Evolutionary conservation across 306 rosid species (phyloP).

Genomic region (Lupinus albus): DNA sequence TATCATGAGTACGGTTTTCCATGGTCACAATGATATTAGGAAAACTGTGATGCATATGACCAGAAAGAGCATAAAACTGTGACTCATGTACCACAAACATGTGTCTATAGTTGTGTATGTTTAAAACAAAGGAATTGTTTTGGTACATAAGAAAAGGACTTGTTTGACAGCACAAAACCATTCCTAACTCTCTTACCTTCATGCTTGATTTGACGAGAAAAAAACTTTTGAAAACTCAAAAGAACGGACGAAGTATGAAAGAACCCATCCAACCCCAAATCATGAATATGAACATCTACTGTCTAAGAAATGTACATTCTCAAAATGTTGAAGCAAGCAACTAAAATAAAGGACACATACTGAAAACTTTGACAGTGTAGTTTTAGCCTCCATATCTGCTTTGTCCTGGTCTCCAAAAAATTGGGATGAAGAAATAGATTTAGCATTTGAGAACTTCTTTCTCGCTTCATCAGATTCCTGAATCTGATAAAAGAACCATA

Average conservation of each 20-base stretch:
- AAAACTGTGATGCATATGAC: too few relatives aligned
- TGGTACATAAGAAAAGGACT: not conserved
- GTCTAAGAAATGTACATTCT: not conserved
- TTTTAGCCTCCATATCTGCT: slow-evolving; percentile 67
- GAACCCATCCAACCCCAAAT: slow-evolving; percentile 6
- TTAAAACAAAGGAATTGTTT: not conserved
- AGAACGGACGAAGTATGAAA: slow-evolving; percentile 4
- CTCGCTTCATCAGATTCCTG: slow-evolving; percentile 94
- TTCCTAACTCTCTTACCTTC: not conserved
- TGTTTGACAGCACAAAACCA: slow-evolving; percentile 9
- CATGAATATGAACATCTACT: slow-evolving; percentile 9
- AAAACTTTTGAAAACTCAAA: not conserved
- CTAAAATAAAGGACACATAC: slow-evolving; percentile 49
- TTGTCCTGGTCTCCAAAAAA: slow-evolving; percentile 85
- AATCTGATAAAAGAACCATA: slow-evolving; percentile 44
- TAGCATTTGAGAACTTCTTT: slow-evolving; percentile 94
- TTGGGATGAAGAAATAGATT: slow-evolving; percentile 94
- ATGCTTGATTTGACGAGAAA: slow-evolving; percentile 1
- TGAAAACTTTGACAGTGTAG: slow-evolving; percentile 78
- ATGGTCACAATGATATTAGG: too few relatives aligned
- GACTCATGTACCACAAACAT: not conserved
- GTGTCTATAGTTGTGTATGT: not conserved
- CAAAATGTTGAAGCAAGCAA: slow-evolving; percentile 19
- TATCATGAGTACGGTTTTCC: too few relatives aligned
- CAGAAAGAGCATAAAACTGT: not conserved